Conservation (phyloP, 169 alveolate species). For the Cyclospora cayetanensis region DNA sequence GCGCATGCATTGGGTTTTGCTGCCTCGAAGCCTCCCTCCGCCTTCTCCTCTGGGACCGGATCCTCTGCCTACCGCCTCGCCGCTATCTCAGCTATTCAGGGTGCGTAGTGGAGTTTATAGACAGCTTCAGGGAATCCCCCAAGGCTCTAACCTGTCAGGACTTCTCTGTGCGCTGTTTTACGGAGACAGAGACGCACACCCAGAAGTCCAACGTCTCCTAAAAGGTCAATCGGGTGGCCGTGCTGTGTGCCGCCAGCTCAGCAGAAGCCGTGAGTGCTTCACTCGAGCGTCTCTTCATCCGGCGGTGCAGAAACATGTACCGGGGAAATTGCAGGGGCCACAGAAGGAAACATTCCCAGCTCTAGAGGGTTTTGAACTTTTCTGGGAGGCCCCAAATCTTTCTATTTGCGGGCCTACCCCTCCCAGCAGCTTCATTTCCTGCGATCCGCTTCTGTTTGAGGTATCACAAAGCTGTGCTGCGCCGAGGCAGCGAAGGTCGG, state of each 20-base stretch:
- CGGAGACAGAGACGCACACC: not conserved
- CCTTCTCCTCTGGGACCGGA: not conserved
- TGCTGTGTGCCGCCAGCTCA: not conserved
- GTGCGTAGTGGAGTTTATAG: not conserved
- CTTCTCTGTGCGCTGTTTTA: slow-evolving; percentile 55
- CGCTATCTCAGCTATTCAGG: not conserved
- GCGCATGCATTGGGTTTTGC: slow-evolving; percentile 25
- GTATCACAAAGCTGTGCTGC: not conserved
- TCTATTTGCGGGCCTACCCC: not conserved
- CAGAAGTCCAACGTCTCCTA: slow-evolving; percentile 41
- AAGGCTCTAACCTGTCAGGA: slow-evolving; percentile 35
- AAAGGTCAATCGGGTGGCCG: not conserved
- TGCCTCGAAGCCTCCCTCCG: not conserved
- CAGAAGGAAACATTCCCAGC: not conserved
- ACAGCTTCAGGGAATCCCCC: slow-evolving; percentile 61
- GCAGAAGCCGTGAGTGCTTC: not conserved
- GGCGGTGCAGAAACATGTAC: not conserved
- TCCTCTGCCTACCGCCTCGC: not conserved
- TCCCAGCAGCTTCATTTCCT: not conserved
- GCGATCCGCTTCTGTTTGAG: not conserved
- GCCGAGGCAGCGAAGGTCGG: slow-evolving; percentile 7
- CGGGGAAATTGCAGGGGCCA: not conserved
- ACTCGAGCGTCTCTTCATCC: not conserved
- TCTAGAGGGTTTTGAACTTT: not conserved
- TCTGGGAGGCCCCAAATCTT: not conserved